Base-by-base conservation (phyloP, 2,329 filamentous ascomycete species). In the Penicillium sp. region DNA sequence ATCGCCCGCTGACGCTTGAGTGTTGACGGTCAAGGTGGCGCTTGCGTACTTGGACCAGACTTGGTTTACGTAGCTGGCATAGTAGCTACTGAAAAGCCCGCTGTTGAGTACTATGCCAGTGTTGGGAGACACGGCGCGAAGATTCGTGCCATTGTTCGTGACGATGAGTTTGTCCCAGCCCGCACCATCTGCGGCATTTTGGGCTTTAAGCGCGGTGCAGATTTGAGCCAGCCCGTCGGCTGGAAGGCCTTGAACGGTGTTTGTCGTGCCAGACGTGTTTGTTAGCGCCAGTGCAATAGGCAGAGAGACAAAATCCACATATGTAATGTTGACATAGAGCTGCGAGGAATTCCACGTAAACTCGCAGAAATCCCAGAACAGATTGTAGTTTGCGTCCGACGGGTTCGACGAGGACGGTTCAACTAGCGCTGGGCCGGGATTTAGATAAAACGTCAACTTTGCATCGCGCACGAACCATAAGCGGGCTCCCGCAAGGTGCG, bases 291-390 rank as follows among this genome's bases (percentile, higher is more conserved):
- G 69, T 1, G 81, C 79, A 47, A 87, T 79, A n/a, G 86, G 85
- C 60, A 87, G 67, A 61, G 73, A 74, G 56, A 90, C 81, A 70
- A 92, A 92, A 74, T 92, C 88, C 48, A 92, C 89, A 67, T 87
- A 86, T 56, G 79, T 84, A 62, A 92, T 85, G 61, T 88, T 88
- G 61, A 82, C 84, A 65, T 83, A 89, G 5, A 88, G 71, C 68
- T 87, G 78, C 29, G 68, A 64, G 33, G 70, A 62, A 69, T 87
- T 87, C 71, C 81, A 87, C 15, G 85, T 87, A 62, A 88, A 85
- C 70, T 89, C 86, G 73, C 80, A 84, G 65, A 89, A 89, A 26
- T 79, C 81, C 86, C 86, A 89, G 53, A 77, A 72, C 42, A 81
- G 72, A 33, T 80, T 73, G 65, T 84, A 84, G 67, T 88, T 89